Base-by-base conservation (phyloP, 1,139 yeast species). In the Pichia sp. region DNA sequence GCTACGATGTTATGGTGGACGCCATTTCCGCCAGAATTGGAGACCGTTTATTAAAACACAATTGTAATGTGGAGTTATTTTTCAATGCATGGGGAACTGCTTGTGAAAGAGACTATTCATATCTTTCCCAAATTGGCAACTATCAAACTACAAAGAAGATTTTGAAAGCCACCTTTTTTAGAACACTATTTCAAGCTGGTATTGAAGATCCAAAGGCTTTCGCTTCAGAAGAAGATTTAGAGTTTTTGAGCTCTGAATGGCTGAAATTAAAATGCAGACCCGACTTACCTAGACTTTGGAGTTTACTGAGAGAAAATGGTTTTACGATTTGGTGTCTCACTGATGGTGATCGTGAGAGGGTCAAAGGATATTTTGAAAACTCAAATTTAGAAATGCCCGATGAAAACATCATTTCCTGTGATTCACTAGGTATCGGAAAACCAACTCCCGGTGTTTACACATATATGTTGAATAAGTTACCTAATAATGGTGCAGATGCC, bases 21-120 rank as follows among this genome's bases (percentile, higher is more conserved):
- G 59, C 54, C 7, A 54, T 56, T 33, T 50, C 53, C 10, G 32
- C 34, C n/a, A 51, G 55, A 26, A 33, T 56, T 35, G 59, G 59
- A 23, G 55, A 49, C 3, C 48, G 50, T 33, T 49, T 56, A 39
- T 46, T 46, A 26, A 37, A 38, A 16, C 47, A 49, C 11, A 49
- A 50, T 9, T 50, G 54, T 35, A 52, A 53, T 37, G 16, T 50
- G 23, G 46, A 50, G 31, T 36, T 56, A 26, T 56, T 56, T 38
- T 56, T 55, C 47, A 54, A 48, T 43, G 55, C 55, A 36, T 56
- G 60, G 60, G 47, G 54, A n/a, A 55, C 59, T 9, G 58, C 56
- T n/a, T 51, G 55, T 37, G 60, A 55, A 39, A 50, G 58, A 48
- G 60, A 56, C 29, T 56, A 50, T 44, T 54, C 60, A 2, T 56